Evolutionary conservation across 2,329 filamentous ascomycete species (phyloP).

Genomic region (Tolypocladium paradoxum): DNA sequence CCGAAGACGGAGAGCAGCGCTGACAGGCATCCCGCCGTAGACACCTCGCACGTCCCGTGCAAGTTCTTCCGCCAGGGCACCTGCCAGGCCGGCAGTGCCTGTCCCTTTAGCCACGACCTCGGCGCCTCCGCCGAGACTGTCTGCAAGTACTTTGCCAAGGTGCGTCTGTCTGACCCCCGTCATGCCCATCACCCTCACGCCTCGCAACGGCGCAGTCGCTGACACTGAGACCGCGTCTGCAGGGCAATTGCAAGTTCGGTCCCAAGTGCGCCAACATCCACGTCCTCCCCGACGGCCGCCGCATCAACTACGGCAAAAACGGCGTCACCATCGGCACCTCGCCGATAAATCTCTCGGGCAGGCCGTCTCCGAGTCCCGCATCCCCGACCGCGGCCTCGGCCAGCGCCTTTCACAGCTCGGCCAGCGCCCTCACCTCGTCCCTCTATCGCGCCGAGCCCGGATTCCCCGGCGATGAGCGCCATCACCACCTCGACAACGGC

Average conservation of each 20-base stretch:
- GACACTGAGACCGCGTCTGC: neutral
- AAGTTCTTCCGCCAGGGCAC: slow-evolving; percentile 97
- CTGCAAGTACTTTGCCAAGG: slow-evolving; percentile 99
- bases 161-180: slow-evolving; percentile 34
- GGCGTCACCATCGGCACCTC: slow-evolving; percentile 53
- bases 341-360: slow-evolving; percentile 51
- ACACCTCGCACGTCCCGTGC: slow-evolving; percentile 95
- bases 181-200: neutral
- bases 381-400: slow-evolving; percentile 28
- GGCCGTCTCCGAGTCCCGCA: slow-evolving; percentile 40
- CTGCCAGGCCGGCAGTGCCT: slow-evolving; percentile 91
- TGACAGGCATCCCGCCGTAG: slow-evolving; percentile 31
- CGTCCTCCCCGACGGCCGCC: slow-evolving; percentile 82
- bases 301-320: slow-evolving; percentile 71
- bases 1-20: neutral
- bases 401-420: slow-evolving; percentile 39
- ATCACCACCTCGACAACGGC: slow-evolving; percentile 36
- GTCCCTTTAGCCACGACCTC: slow-evolving; percentile 91
- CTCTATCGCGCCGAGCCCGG: slow-evolving; percentile 34
- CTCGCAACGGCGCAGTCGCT: neutral
- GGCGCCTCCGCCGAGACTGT: slow-evolving; percentile 75
- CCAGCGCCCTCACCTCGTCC: slow-evolving; percentile 53
- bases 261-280: slow-evolving; percentile 96
- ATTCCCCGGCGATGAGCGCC: slow-evolving; percentile 30
- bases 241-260: slow-evolving; percentile 99